Percentiles rank a stretch among this genome's conserved stretches.
phyloP scores from a whole-genome alignment of 2,329 filamentous ascomycete species.

The Penicillium glabrum region DNA sequence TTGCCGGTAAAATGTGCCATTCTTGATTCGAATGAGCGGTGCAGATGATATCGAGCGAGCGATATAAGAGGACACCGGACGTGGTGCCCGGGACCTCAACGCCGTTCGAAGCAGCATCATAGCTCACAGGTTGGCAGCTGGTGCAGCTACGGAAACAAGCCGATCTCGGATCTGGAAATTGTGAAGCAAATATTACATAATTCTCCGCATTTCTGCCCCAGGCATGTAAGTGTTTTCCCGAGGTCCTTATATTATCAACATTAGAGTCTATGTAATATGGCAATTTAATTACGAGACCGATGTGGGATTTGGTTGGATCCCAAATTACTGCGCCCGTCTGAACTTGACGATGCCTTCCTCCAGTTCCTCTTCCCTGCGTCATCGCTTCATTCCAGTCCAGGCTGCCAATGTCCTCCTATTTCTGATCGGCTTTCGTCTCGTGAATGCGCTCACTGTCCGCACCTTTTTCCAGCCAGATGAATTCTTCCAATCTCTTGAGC shows the following conservation, averaged over 20 bases:
- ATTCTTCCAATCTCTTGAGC: slow-evolving; percentile 93
- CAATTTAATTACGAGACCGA: neutral
- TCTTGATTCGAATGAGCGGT: slow-evolving; percentile 69
- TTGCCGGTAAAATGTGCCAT: slow-evolving; percentile 80
- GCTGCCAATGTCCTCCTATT: slow-evolving; percentile 34
- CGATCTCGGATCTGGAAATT: neutral
- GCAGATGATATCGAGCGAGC: slow-evolving; percentile 13
- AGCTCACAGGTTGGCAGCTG: neutral
- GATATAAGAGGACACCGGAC: neutral
- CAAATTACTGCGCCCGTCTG: neutral
- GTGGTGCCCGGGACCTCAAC: slow-evolving; percentile 8
- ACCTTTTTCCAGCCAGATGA: slow-evolving; percentile 99
- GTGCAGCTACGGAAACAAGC: neutral
- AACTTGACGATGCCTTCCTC: slow-evolving; percentile 6
- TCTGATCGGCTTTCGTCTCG: slow-evolving; percentile 67
- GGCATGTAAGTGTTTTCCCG: neutral
- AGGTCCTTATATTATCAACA: neutral
- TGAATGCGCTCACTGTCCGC: slow-evolving; percentile 74
- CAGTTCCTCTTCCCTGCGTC: slow-evolving; percentile 10
- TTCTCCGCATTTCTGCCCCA: neutral
- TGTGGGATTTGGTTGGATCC: neutral
- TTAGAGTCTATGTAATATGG: neutral
- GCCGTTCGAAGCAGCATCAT: slow-evolving; percentile 17
- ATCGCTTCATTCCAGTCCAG: slow-evolving; percentile 8
- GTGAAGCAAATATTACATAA: neutral